Evolutionary conservation across 768 basidiomycete species (phyloP).

Genomic region (Rhizopogon vesiculosus): DNA sequence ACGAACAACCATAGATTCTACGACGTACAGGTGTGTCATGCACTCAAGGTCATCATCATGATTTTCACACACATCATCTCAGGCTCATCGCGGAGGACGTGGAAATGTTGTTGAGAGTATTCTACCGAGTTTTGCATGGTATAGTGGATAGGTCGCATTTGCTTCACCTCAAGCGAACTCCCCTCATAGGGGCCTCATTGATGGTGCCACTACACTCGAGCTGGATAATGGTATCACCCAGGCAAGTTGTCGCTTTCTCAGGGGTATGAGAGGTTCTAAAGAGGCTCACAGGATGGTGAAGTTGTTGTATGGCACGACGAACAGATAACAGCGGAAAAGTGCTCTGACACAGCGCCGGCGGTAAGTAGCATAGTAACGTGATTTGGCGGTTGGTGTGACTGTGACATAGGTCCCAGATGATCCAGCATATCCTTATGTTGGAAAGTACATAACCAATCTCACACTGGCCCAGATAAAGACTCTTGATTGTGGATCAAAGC

Average conservation of each 20-base stretch:
- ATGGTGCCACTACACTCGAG: conserved; percentile 74
- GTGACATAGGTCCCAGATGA: conserved; percentile 45
- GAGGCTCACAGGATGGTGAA: conserved; percentile 53
- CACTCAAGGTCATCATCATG: background rate
- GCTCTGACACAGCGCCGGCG: conserved; percentile 60
- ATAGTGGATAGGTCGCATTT: conserved; percentile 8
- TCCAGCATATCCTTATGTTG: conserved; percentile 70
- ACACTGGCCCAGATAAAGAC: conserved; percentile 78
- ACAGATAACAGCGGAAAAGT: conserved; percentile 57
- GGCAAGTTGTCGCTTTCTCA: conserved; percentile 28
- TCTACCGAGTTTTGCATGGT: conserved; percentile 76
- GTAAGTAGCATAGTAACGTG: conserved; percentile 31
- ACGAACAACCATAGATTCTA: conserved; percentile 28
- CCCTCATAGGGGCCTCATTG: conserved; percentile 58
- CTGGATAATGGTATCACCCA: conserved; percentile 75
- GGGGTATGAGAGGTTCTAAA: conserved; percentile 3
- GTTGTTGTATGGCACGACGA: conserved; percentile 84
- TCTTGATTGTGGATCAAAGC: conserved; percentile 72
- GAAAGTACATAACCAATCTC: conserved; percentile 69
- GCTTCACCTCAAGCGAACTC: conserved; percentile 3
- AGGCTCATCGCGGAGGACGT: conserved; percentile 77
- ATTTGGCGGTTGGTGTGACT: conserved; percentile 1
- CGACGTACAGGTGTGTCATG: conserved; percentile 43
- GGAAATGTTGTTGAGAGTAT: conserved; percentile 73
- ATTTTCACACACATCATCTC: conserved; percentile 3